These are phyloP conservation scores for Fomitopsis serialis DNA, from an alignment of 768 basidiomycete species.

Conservation along the genomic window DNA sequence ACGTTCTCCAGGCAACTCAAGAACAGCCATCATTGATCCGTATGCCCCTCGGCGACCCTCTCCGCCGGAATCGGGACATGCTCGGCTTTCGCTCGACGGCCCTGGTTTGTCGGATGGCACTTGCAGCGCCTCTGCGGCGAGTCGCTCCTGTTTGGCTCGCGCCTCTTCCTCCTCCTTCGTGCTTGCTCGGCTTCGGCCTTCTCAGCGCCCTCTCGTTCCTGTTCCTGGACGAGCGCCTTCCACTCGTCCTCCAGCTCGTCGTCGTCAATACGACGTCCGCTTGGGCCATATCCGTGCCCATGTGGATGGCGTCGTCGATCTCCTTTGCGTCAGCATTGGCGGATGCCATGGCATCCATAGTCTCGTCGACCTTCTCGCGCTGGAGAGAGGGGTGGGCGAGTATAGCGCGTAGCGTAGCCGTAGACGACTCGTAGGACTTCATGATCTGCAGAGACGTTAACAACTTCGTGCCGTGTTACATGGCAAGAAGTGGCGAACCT, in stretches of 20 bases:
- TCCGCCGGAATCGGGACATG: not conserved
- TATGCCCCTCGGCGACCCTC: not conserved
- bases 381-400: constrained; percentile 78
- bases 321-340: constrained; percentile 80
- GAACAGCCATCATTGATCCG: not conserved
- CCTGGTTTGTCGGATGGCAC: not conserved
- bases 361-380: constrained; percentile 74
- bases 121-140: constrained; percentile 4
- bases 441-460: constrained; percentile 54
- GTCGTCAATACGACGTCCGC: constrained; percentile 40
- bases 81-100: no score
- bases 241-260: constrained; percentile 64
- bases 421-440: constrained; percentile 79
- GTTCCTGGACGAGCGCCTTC: constrained; percentile 45
- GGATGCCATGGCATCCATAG: constrained; percentile 83
- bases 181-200: not conserved
- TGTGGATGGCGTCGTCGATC: constrained; percentile 69
- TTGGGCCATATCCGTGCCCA: constrained; percentile 59
- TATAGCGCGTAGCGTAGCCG: constrained; percentile 67
- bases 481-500: constrained; percentile 42
- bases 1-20: no score
- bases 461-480: not conserved
- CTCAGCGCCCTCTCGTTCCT: constrained; percentile 27
- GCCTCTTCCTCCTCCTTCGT: constrained; percentile 6
- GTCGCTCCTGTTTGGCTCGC: constrained; percentile 7